These are phyloP conservation scores for Neonectria coccinea DNA, from an alignment of 2,329 filamentous ascomycete species.

Conservation along the genomic window DNA sequence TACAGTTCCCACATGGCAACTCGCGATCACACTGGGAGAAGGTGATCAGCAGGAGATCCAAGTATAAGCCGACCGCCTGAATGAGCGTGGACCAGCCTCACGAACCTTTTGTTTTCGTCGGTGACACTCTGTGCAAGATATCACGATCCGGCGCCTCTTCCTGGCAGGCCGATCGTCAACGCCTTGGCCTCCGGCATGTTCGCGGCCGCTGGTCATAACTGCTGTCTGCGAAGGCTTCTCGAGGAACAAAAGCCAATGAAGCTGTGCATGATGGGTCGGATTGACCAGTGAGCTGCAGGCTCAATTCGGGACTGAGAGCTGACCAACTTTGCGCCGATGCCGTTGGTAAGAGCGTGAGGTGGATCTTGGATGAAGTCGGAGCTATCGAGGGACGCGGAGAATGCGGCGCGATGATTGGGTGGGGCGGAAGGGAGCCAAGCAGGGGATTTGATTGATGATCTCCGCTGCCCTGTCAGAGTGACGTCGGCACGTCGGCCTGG, in stretches of 20 bases:
- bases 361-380: slow-evolving; percentile 10
- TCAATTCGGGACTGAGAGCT: not conserved
- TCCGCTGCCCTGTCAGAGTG: slow-evolving; percentile 2
- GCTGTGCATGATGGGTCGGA: not conserved
- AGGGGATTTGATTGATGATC: not conserved
- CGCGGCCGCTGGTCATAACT: slow-evolving; percentile 25
- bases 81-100: not conserved
- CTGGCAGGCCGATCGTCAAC: slow-evolving; percentile 54
- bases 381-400: slow-evolving; percentile 15
- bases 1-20: slow-evolving; percentile 70
- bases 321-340: not conserved
- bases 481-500: slow-evolving; percentile 8
- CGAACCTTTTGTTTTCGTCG: slow-evolving; percentile 70
- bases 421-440: slow-evolving; percentile 6
- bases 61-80: not conserved
- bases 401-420: slow-evolving; percentile 22
- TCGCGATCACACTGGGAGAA: slow-evolving; percentile 67
- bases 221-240: not conserved
- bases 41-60: slow-evolving; percentile 15
- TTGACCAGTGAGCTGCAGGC: not conserved
- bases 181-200: slow-evolving; percentile 19
- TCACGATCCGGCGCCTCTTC: slow-evolving; percentile 70
- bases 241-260: not conserved
- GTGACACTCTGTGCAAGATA: slow-evolving; percentile 74
- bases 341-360: slow-evolving; percentile 14